A percentile compares a stretch with the other conserved stretches of the same genome.
Evolutionary conservation across 352 stramenopile genomes (phyloP).

Genomic region (Phytophthora sojae): DNA sequence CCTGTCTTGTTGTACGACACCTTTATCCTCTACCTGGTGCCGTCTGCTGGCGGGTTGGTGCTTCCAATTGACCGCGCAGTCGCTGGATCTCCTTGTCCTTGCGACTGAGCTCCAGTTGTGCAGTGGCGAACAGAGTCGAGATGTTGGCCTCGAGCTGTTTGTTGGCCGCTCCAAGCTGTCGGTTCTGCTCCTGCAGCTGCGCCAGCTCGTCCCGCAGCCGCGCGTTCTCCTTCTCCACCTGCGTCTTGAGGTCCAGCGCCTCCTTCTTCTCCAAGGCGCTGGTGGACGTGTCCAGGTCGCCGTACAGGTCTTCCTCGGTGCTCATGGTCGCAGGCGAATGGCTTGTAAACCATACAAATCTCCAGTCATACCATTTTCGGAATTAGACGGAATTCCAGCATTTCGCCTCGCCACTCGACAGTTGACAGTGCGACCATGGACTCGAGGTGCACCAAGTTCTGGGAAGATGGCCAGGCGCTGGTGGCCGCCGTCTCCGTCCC

Average conservation of each 20-base stretch:
- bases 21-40: slow-evolving; percentile 8
- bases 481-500: slow-evolving; percentile 32
- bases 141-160: slow-evolving; percentile 76
- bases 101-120: slow-evolving; percentile 75
- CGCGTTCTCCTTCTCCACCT: slow-evolving; percentile 61
- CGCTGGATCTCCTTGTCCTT: slow-evolving; percentile 85
- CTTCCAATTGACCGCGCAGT: slow-evolving; percentile 59
- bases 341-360: slow-evolving; percentile 23
- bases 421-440: slow-evolving; percentile 48
- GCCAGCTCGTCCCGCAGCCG: slow-evolving; percentile 63
- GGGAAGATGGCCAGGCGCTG: slow-evolving; percentile 74
- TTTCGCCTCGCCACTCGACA: not conserved
- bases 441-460: slow-evolving; percentile 78
- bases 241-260: slow-evolving; percentile 58
- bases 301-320: slow-evolving; percentile 74
- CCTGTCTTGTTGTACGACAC: not conserved
- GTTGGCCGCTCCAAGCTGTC: slow-evolving; percentile 62
- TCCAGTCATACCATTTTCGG: slow-evolving; percentile 19
- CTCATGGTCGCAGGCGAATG: not conserved
- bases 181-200: slow-evolving; percentile 71
- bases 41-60: not conserved
- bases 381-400: slow-evolving; percentile 16
- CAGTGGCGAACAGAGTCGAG: slow-evolving; percentile 76
- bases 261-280: slow-evolving; percentile 74
- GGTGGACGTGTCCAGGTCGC: slow-evolving; percentile 84